Evolutionary conservation across 495 filamentous ascomycete genomes (phyloP).

Genomic region (Penicillium desertorum): DNA sequence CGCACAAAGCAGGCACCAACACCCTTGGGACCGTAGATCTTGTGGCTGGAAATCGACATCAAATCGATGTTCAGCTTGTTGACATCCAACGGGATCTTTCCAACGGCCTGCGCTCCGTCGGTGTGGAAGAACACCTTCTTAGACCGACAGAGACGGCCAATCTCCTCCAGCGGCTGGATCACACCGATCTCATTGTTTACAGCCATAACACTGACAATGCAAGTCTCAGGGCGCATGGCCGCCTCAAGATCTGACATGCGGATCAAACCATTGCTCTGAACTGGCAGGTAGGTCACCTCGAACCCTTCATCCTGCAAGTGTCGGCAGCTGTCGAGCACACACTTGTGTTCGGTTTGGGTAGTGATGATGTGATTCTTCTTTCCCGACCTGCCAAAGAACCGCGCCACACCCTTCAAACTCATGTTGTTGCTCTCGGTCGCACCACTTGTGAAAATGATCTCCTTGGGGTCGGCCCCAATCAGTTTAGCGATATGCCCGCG

Average conservation of each 20-base stretch:
- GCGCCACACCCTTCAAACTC: conserved; percentile 96
- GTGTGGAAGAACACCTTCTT: conserved; percentile 99
- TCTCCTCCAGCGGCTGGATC: conserved; percentile 90
- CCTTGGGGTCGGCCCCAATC: conserved; percentile 93
- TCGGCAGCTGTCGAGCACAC: conserved; percentile 92
- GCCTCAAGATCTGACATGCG: conserved; percentile 83
- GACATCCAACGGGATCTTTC: conserved; percentile 95
- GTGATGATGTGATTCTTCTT: conserved; percentile 99
- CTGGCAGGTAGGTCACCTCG: conserved; percentile 92
- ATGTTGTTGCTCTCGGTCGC: conserved; percentile 99
- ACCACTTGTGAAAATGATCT: conserved; percentile 97
- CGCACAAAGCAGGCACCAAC: conserved; percentile 96
- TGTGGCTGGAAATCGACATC: conserved; percentile 99
- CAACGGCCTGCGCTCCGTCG: conserved; percentile 94
- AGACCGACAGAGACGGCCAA: conserved; percentile 84
- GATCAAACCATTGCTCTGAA: conserved; percentile 79
- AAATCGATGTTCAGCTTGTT: conserved; percentile 96
- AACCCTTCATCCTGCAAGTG: conserved; percentile 97
- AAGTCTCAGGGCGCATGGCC: conserved; percentile 87
- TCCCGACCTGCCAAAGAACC: conserved; percentile 86
- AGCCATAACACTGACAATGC: conserved; percentile 93
- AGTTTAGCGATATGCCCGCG: conserved; percentile 78
- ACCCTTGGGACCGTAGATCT: conserved; percentile 97
- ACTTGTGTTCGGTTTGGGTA: conserved; percentile 97
- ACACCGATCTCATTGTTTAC: conserved; percentile 99